Evolutionary conservation across 345 rosid genomes (phyloP).

Genomic region (Trapa bicornis): DNA sequence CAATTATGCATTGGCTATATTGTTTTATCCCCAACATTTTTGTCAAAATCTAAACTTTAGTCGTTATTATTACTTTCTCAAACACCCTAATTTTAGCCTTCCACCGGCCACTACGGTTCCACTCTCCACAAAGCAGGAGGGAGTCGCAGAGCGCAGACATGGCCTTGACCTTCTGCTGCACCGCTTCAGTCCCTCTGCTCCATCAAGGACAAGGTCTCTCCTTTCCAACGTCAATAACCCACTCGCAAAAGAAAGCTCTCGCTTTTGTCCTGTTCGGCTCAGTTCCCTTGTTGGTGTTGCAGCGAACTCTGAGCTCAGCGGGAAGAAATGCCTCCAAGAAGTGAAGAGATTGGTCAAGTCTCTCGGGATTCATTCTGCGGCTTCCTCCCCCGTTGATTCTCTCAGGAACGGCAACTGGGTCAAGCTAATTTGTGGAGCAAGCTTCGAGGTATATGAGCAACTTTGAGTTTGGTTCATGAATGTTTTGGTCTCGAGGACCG

Average conservation of each 20-base stretch:
- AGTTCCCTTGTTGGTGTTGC: not conserved
- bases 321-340: constrained; percentile 14
- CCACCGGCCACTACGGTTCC: not conserved
- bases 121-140: not conserved
- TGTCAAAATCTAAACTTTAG: no score
- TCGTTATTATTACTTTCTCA: not conserved
- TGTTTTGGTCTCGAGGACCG: not conserved
- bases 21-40: no score
- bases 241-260: not conserved
- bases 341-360: constrained; percentile 23
- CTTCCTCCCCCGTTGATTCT: constrained; percentile 31
- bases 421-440: constrained; percentile 59
- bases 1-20: not conserved
- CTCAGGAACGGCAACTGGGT: constrained; percentile 51
- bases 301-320: constrained; percentile 13
- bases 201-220: constrained; percentile 18
- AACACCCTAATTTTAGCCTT: not conserved
- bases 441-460: constrained; percentile 41
- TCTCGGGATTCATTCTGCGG: constrained; percentile 23
- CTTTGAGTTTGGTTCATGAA: not conserved
- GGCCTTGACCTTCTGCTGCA: constrained; percentile 29
- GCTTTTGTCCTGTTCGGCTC: not conserved
- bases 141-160: constrained; percentile 9
- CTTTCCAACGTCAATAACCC: not conserved
- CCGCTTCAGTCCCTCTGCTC: constrained; percentile 17